Percentiles rank a stretch among this genome's conserved stretches.
These are phyloP conservation scores for Elongisporangium prolatum DNA, from an alignment of 352 stramenopile genomes.

Conservation along the genomic window DNA sequence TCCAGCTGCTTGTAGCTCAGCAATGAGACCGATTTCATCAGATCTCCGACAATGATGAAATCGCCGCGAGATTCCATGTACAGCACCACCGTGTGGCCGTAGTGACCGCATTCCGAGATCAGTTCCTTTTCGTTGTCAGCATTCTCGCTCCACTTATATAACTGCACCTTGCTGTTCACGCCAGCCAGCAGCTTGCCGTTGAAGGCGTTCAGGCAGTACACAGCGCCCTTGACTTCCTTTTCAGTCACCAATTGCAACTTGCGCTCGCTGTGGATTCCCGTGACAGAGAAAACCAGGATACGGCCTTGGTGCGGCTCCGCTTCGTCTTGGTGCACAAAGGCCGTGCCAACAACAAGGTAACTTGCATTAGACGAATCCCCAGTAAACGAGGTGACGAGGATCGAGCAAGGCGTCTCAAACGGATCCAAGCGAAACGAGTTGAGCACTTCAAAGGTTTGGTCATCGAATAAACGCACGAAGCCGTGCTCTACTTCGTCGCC, in stretches of 20 bases:
- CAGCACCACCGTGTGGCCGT: conserved; percentile 94
- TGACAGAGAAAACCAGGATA: conserved; percentile 92
- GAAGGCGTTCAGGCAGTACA: conserved; percentile 95
- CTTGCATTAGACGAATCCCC: conserved; percentile 71
- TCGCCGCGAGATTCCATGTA: conserved; percentile 93
- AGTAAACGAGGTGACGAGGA: conserved; percentile 72
- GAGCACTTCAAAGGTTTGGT: conserved; percentile 95
- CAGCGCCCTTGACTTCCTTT: conserved; percentile 92
- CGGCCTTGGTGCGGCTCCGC: conserved; percentile 93
- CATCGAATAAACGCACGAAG: conserved; percentile 94
- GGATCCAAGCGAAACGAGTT: conserved; percentile 85
- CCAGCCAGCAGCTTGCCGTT: conserved; percentile 91
- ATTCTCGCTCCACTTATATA: conserved; percentile 91
- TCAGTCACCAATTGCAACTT: conserved; percentile 90
- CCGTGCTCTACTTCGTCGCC: conserved; percentile 83
- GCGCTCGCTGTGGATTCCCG: conserved; percentile 71
- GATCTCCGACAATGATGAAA: conserved; percentile 94
- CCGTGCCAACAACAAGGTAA: conserved; percentile 87
- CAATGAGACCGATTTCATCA: conserved; percentile 97
- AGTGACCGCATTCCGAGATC: conserved; percentile 90
- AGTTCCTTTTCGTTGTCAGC: conserved; percentile 89
- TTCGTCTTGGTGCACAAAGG: conserved; percentile 93
- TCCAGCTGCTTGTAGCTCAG: conserved; percentile 93
- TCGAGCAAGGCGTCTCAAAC: conserved; percentile 85
- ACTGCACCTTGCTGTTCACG: conserved; percentile 93